These are phyloP conservation scores for Paraconiothyrium sp. DNA, from an alignment of 2,329 filamentous ascomycete species.

Conservation along the genomic window DNA sequence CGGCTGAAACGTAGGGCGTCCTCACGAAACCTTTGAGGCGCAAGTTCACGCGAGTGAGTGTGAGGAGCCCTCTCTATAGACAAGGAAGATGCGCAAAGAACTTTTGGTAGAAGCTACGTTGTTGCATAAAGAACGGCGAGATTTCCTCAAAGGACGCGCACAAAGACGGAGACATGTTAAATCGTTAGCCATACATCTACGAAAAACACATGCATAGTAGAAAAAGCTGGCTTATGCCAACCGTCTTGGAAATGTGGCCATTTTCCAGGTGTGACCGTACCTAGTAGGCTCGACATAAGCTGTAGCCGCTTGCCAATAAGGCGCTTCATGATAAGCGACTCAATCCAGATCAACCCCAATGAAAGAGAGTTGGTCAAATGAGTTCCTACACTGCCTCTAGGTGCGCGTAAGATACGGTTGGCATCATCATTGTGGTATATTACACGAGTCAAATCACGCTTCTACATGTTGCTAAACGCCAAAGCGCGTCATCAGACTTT, in stretches of 20 bases:
- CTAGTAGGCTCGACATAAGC: too few relatives aligned
- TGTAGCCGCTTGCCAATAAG: too few relatives aligned
- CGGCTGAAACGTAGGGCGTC: slow-evolving; percentile 9
- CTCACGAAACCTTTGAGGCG: background rate
- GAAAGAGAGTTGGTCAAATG: background rate
- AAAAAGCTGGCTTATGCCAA: too few relatives aligned
- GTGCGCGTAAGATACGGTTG: background rate
- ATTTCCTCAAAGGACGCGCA: background rate
- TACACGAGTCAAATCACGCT: background rate
- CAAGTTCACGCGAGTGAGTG: background rate
- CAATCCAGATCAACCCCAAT: too few relatives aligned
- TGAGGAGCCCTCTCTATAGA: background rate
- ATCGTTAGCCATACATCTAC: background rate
- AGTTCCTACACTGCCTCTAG: background rate
- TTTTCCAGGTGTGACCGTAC: background rate
- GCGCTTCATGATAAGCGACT: too few relatives aligned
- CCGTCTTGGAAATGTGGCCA: too few relatives aligned
- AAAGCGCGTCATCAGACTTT: background rate
- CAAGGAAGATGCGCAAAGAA: background rate
- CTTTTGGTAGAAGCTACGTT: background rate
- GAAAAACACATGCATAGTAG: background rate
- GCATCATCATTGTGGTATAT: slow-evolving; percentile 1
- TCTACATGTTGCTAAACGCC: background rate
- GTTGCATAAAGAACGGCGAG: background rate
- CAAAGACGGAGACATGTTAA: background rate